These are phyloP conservation scores for Taxillus chinensis DNA, from an alignment of 164 flowering plant genomes.

Conservation along the genomic window DNA sequence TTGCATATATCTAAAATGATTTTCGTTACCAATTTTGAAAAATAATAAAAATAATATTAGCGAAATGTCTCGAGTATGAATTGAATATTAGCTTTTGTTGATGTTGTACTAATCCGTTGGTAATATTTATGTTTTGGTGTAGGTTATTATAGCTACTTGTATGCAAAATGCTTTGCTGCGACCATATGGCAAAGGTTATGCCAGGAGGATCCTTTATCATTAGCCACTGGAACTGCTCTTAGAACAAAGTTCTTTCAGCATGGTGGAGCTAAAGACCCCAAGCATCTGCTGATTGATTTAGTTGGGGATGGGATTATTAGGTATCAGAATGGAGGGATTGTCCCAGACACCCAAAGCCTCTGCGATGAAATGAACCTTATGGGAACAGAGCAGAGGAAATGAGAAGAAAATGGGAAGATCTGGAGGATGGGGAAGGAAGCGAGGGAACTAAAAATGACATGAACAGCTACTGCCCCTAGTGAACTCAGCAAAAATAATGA, in stretches of 20 bases:
- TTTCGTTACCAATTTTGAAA: too few relatives aligned
- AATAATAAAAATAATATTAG: too few relatives aligned
- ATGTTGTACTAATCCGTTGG: too few relatives aligned
- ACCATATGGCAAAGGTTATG: slow-evolving; percentile 79
- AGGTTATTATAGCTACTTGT: slow-evolving; percentile 95
- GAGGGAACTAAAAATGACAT: too few relatives aligned
- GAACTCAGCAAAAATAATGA: too few relatives aligned
- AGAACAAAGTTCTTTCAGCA: slow-evolving; percentile 66
- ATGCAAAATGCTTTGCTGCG: slow-evolving; percentile 86
- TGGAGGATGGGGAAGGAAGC: too few relatives aligned
- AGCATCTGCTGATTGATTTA: slow-evolving; percentile 51
- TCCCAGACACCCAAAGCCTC: slow-evolving; percentile 58
- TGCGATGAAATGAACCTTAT: slow-evolving; percentile 47
- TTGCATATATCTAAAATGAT: too few relatives aligned
- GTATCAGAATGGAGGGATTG: slow-evolving; percentile 39
- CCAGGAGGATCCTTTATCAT: slow-evolving; percentile 76
- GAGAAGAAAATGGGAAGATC: too few relatives aligned
- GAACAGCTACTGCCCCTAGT: too few relatives aligned
- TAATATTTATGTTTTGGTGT: background rate
- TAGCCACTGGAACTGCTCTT: slow-evolving; percentile 57
- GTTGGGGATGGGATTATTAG: slow-evolving; percentile 48
- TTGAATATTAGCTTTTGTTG: too few relatives aligned
- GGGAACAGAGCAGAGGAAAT: background rate
- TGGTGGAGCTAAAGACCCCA: slow-evolving; percentile 90
- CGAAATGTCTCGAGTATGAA: too few relatives aligned